These are phyloP conservation scores for Colletotrichum liaoningense DNA, from an alignment of 2,329 filamentous ascomycete genomes.

Conservation along the genomic window DNA sequence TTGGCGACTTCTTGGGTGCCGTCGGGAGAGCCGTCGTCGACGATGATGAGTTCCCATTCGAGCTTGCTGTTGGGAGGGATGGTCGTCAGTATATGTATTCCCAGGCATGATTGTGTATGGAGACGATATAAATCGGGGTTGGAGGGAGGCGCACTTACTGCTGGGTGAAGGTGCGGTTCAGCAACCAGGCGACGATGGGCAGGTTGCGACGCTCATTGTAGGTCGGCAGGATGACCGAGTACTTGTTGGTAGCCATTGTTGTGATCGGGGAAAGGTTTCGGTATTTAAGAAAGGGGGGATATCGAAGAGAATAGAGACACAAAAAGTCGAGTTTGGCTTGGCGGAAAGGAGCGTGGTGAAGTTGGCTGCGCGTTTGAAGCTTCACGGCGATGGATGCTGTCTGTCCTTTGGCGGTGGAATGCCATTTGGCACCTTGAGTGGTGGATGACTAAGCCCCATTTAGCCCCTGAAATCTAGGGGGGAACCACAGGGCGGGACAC, in stretches of 20 bases:
- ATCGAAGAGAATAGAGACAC: neutral
- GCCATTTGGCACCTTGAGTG: slow-evolving; percentile 21
- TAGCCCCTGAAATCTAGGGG: slow-evolving; percentile 33
- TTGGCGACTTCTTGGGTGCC: slow-evolving; percentile 91
- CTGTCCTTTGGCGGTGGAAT: slow-evolving; percentile 32
- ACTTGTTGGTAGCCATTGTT: slow-evolving; percentile 71
- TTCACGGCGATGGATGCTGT: slow-evolving; percentile 31
- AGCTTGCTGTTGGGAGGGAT: slow-evolving; percentile 72
- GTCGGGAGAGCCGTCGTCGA: slow-evolving; percentile 98
- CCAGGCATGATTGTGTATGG: no score
- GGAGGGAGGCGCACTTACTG: slow-evolving; percentile 66
- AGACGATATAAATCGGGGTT: no score
- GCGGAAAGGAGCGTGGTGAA: slow-evolving; percentile 43
- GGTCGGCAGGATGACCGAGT: slow-evolving; percentile 96
- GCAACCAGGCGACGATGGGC: slow-evolving; percentile 93
- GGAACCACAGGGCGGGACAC: neutral
- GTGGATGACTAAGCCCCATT: slow-evolving; percentile 27
- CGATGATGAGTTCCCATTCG: slow-evolving; percentile 97
- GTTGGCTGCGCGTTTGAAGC: slow-evolving; percentile 33
- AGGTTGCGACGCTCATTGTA: slow-evolving; percentile 99
- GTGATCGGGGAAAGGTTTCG: slow-evolving; percentile 49
- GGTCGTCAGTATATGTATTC: neutral
- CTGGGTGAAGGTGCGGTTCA: slow-evolving; percentile 91
- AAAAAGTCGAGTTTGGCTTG: neutral
- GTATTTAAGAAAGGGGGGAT: slow-evolving; percentile 15